These are phyloP conservation scores for Colletotrichum eremochloae DNA, from an alignment of 2,329 filamentous ascomycete species.

Conservation along the genomic window DNA sequence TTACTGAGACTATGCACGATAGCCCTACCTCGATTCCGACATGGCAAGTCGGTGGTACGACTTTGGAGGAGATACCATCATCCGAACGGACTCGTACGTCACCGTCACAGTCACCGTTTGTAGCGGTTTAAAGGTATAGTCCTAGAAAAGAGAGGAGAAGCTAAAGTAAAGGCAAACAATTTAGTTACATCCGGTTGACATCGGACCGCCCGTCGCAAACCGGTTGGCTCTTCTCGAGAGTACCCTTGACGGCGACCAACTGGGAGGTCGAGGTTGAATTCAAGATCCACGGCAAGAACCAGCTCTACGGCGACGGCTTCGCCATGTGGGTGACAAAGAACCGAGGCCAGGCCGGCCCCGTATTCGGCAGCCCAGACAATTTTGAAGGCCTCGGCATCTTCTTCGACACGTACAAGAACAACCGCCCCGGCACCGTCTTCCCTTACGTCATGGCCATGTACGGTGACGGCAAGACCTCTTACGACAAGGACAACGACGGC, in stretches of 20 bases:
- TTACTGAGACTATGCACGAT: slow-evolving; percentile 43
- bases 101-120: background rate
- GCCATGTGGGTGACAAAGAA: slow-evolving; percentile 98
- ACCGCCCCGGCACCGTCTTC: slow-evolving; percentile 93
- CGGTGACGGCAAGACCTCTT: slow-evolving; percentile 88
- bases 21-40: slow-evolving; percentile 98
- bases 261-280: slow-evolving; percentile 99
- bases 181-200: slow-evolving; percentile 90
- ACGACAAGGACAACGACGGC: slow-evolving; percentile 95
- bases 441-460: slow-evolving; percentile 99
- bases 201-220: slow-evolving; percentile 90
- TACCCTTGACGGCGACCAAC: slow-evolving; percentile 96
- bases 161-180: slow-evolving; percentile 45
- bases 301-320: slow-evolving; percentile 95
- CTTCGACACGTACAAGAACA: slow-evolving; percentile 99
- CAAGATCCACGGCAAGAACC: slow-evolving; percentile 89
- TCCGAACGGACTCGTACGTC: slow-evolving; percentile 77
- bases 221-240: slow-evolving; percentile 94
- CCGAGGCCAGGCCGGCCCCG: slow-evolving; percentile 81
- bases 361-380: slow-evolving; percentile 88
- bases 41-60: slow-evolving; percentile 99
- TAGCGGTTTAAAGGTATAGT: background rate
- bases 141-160: background rate
- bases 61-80: slow-evolving; percentile 94
- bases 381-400: slow-evolving; percentile 97